A percentile compares a stretch with the other conserved stretches of the same genome.
phyloP scores from a whole-genome alignment of 176 grass and related monocot genomes.

The Rhynchospora tenuis region DNA sequence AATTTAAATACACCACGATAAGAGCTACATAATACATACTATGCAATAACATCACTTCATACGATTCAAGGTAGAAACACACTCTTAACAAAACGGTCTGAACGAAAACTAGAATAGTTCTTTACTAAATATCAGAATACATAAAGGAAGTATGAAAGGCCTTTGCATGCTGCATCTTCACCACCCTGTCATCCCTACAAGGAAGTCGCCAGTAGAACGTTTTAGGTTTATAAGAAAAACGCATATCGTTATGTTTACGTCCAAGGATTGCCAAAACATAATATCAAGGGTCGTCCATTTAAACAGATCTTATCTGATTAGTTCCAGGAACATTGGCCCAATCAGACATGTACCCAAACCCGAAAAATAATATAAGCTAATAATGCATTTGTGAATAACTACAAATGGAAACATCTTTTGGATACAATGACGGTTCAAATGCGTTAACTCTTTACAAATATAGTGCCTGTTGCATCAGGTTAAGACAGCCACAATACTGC shows the following conservation, averaged over 20 bases:
- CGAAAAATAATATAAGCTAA: neutral
- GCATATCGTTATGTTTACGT: constrained; percentile 10
- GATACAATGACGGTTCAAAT: neutral
- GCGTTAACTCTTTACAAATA: neutral
- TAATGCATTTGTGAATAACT: neutral
- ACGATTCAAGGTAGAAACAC: neutral
- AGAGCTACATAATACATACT: neutral
- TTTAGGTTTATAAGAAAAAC: constrained; percentile 23
- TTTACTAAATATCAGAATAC: constrained; percentile 8
- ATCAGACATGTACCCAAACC: neutral
- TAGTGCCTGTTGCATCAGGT: neutral
- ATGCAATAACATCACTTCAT: neutral
- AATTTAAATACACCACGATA: neutral
- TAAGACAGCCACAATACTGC: neutral
- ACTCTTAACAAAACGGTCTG: neutral
- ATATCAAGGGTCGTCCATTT: neutral
- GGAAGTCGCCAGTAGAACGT: constrained; percentile 20
- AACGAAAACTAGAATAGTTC: neutral
- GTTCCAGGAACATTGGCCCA: neutral
- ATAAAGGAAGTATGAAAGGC: neutral
- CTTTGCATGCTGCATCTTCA: constrained; percentile 23
- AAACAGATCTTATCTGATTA: neutral
- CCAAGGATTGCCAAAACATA: constrained; percentile 26
- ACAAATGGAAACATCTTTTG: too few species aligned
- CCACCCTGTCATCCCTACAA: constrained; percentile 16